A percentile compares a stretch with the other conserved stretches of the same genome.
These are phyloP conservation scores for Gilbertella persicaria DNA, from an alignment of 371 early-diverging fungal genomes.

Conservation along the genomic window DNA sequence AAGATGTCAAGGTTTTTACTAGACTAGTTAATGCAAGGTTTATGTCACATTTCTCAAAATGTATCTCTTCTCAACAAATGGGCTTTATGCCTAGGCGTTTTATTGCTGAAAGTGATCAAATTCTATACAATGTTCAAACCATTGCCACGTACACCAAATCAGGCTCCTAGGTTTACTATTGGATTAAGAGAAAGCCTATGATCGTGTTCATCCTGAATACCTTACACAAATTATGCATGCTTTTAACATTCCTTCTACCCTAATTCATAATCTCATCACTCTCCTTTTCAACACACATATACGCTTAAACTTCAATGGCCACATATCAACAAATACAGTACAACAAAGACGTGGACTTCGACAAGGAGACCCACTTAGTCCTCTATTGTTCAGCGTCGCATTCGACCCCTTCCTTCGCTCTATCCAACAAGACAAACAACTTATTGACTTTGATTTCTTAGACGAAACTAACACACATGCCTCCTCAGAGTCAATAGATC, in stretches of 20 bases:
- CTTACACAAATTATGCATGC: neutral
- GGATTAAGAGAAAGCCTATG: too few species aligned
- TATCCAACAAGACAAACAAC: neutral
- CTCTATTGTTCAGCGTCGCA: slow-evolving; percentile 22
- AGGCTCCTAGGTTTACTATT: neutral
- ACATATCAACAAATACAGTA: neutral
- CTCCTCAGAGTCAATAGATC: neutral
- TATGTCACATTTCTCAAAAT: too few species aligned
- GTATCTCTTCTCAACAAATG: too few species aligned
- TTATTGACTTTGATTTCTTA: neutral
- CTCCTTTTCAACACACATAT: slow-evolving; percentile 19
- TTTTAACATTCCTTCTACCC: slow-evolving; percentile 12
- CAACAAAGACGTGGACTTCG: slow-evolving; percentile 14
- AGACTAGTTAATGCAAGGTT: too few species aligned
- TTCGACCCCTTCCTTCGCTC: slow-evolving; percentile 19
- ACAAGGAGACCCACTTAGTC: slow-evolving; percentile 23
- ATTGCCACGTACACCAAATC: too few species aligned
- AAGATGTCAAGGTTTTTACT: too few species aligned
- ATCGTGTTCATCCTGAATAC: slow-evolving; percentile 23
- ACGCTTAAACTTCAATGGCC: slow-evolving; percentile 16
- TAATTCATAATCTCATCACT: neutral
- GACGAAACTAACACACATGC: neutral
- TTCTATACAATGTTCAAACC: too few species aligned
- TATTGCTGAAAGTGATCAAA: too few species aligned
- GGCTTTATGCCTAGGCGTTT: too few species aligned